A percentile compares a stretch with the other conserved stretches of the same genome.
These are phyloP conservation scores for Geotrichum fermentans DNA, from an alignment of 1,139 yeast genomes.

Conservation along the genomic window DNA sequence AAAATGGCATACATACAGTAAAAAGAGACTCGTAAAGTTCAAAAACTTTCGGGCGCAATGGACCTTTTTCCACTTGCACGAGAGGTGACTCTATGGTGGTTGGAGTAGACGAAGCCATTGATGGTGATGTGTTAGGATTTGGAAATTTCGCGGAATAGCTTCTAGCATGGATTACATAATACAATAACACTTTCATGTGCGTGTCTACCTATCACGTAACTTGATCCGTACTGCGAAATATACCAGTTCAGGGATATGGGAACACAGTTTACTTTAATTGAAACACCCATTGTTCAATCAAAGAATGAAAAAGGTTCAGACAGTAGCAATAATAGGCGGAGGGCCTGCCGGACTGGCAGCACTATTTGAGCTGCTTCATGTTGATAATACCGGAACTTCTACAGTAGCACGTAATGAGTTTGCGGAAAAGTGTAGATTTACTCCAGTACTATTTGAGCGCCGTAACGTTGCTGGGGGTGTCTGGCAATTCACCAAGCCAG, in stretches of 20 bases:
- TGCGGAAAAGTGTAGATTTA: constrained; percentile 1
- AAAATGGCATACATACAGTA: constrained; percentile 23
- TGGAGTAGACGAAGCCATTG: background rate
- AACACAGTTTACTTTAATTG: too few relatives aligned
- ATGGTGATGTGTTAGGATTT: background rate
- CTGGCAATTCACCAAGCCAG: constrained; percentile 8
- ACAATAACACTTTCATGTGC: too few relatives aligned
- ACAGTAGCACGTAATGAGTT: background rate
- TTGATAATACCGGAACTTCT: background rate
- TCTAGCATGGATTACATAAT: background rate
- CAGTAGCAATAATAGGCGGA: constrained; percentile 3
- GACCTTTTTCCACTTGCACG: constrained; percentile 36
- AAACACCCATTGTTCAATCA: too few relatives aligned
- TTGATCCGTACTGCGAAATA: too few relatives aligned
- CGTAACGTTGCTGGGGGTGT: constrained; percentile 9
- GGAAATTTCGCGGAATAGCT: background rate
- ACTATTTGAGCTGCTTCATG: constrained; percentile 4
- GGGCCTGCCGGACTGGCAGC: constrained; percentile 2
- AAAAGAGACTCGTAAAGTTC: constrained; percentile 37
- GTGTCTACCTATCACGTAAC: too few relatives aligned
- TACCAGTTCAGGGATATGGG: too few relatives aligned
- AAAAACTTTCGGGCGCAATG: constrained; percentile 37
- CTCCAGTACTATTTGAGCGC: constrained; percentile 14
- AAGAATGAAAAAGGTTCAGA: too few relatives aligned
- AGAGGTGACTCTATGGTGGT: constrained; percentile 33